phyloP scores from a whole-genome alignment of 2,329 filamentous ascomycete species.

The Arthroderma sp. region DNA sequence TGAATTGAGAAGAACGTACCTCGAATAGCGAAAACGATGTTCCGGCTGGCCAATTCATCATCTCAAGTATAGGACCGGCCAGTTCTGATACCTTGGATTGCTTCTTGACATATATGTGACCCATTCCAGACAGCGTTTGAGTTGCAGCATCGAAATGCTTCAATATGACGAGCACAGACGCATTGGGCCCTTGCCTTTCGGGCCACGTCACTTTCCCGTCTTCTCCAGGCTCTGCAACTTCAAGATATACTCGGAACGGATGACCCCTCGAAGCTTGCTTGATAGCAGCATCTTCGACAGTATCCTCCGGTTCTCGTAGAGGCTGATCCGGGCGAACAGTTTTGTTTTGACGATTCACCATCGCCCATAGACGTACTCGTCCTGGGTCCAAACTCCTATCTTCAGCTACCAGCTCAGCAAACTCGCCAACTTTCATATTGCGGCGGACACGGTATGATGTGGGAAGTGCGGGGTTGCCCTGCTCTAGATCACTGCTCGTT shows the following conservation, averaged over 20 bases:
- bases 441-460: conserved; percentile 61
- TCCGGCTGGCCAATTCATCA: conserved; percentile 77
- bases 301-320: conserved; percentile 64
- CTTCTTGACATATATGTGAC: conserved; percentile 76
- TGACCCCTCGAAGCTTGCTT: conserved; percentile 58
- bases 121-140: conserved; percentile 64
- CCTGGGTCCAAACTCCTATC: conserved; percentile 58
- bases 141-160: conserved; percentile 77
- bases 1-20: conserved; percentile 27
- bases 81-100: conserved; percentile 82
- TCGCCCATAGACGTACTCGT: conserved; percentile 75
- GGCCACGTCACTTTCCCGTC: conserved; percentile 62
- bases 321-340: conserved; percentile 84
- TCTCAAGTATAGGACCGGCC: conserved; percentile 60
- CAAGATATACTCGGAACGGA: conserved; percentile 70
- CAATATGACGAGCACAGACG: conserved; percentile 70
- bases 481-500: conserved; percentile 51
- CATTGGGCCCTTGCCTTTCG: conserved; percentile 31
- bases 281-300: conserved; percentile 59
- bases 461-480: conserved; percentile 57
- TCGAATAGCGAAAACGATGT: conserved; percentile 67
- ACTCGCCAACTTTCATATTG: conserved; percentile 62
- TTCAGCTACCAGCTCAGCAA: conserved; percentile 57
- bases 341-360: conserved; percentile 98
- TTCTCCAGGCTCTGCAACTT: conserved; percentile 57